These are phyloP conservation scores for Termitomyces sp. DNA, from an alignment of 768 basidiomycete genomes.

Conservation along the genomic window DNA sequence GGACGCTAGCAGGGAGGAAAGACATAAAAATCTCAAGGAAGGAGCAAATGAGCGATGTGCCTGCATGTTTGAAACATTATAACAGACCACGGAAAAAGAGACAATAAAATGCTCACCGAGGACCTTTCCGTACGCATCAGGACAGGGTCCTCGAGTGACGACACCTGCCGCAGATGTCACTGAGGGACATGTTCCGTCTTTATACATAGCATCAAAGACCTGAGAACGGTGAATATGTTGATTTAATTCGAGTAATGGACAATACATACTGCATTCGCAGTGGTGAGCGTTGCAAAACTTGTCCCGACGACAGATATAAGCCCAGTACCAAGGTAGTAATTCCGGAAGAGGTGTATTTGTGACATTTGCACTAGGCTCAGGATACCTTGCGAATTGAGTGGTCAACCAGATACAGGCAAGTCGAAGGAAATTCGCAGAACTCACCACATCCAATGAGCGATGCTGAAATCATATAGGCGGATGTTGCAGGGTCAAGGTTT, in stretches of 20 bases:
- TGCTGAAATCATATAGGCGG: constrained; percentile 79
- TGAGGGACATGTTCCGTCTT: constrained; percentile 71
- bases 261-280: constrained; percentile 56
- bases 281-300: constrained; percentile 75
- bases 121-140: constrained; percentile 77
- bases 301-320: constrained; percentile 80
- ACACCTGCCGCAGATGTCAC: constrained; percentile 55
- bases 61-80: constrained; percentile 26
- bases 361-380: constrained; percentile 80
- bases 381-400: constrained; percentile 45
- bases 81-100: not conserved
- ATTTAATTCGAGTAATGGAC: constrained; percentile 1
- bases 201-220: constrained; percentile 79
- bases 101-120: constrained; percentile 45
- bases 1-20: constrained; percentile 61
- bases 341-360: constrained; percentile 51
- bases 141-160: constrained; percentile 57
- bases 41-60: constrained; percentile 73
- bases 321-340: constrained; percentile 78
- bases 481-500: constrained; percentile 52
- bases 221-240: constrained; percentile 17
- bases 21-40: constrained; percentile 80
- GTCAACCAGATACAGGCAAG: not conserved
- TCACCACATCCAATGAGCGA: constrained; percentile 75
- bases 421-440: constrained; percentile 20